Evolutionary conservation across 2,329 filamentous ascomycete species (phyloP), one percentile per base, ranked within the genome.

Genomic region (Sarocladium kiliense): DNA sequence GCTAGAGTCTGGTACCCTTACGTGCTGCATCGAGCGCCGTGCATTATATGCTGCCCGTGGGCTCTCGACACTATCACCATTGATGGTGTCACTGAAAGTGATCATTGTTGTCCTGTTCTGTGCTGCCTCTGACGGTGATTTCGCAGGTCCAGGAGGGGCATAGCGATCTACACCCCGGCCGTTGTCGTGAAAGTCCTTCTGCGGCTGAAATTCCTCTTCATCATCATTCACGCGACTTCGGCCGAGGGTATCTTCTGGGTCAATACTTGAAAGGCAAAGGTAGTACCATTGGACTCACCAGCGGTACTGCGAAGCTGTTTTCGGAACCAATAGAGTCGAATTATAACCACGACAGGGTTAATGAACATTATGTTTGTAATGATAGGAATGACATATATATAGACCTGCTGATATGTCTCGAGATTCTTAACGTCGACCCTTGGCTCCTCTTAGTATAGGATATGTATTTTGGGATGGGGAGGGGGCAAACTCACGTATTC

Each of bases 381-480:
- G 7, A 78, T 69, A 1, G 78, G 76, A 18, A 77, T 64, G 45
- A 80, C 67, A 59, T 80, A 82, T 34, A 80, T 60, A 53, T 72
- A 75, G 3, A 81, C 58, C 59, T 81, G 79, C 60, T 81, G 79
- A 56, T 80, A 81, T 0, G 68, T 71, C 56, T 71, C 70, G 16
- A 81, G 62, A 1, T 67, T 63, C 45, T 79, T 80, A 50, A 81
- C 63, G 60, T 81, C 77, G 39, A 80, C 62, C 21, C 25, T 47
- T 47, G 5, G 42, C 19, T 9, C 21, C 9, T 2, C 53, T 44
- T 5, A 41, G n/a, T 10, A 26, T n/a, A 21, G 18, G n/a, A 36
- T 7, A 11, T 36, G 9, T n/a, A n/a, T n/a, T n/a, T n/a, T n/a
- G n/a, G 26, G 30, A 34, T 65, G 71, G 49, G 57, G 79, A 75